These are phyloP conservation scores for Canavalia ensiformis DNA, from an alignment of 306 rosid genomes.

Conservation along the genomic window DNA sequence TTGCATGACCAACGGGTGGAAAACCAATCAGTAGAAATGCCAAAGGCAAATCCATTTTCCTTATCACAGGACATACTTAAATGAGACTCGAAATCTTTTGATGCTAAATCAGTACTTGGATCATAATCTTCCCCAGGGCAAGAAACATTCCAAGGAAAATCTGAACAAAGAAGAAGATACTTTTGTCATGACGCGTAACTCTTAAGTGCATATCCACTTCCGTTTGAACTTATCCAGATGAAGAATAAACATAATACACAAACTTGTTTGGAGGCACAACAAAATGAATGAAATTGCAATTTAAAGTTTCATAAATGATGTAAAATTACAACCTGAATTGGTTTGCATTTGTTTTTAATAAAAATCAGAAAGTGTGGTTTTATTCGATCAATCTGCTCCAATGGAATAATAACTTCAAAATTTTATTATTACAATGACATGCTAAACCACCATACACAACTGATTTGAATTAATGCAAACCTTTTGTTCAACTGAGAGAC, in stretches of 20 bases:
- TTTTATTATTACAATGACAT: slow-evolving; percentile 13
- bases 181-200: slow-evolving; percentile 35
- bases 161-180: slow-evolving; percentile 54
- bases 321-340: slow-evolving; percentile 1
- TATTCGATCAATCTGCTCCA: slow-evolving; percentile 37
- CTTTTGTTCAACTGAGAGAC: slow-evolving; percentile 32
- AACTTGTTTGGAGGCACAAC: slow-evolving; percentile 40
- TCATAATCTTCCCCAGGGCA: slow-evolving; percentile 52
- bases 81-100: slow-evolving; percentile 61
- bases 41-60: slow-evolving; percentile 59
- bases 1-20: slow-evolving; percentile 93
- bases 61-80: slow-evolving; percentile 59
- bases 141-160: slow-evolving; percentile 63
- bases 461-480: neutral
- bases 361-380: slow-evolving; percentile 17
- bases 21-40: slow-evolving; percentile 76
- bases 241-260: slow-evolving; percentile 26
- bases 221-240: slow-evolving; percentile 21
- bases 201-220: slow-evolving; percentile 31
- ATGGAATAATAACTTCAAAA: slow-evolving; percentile 27
- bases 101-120: slow-evolving; percentile 56
- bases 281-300: slow-evolving; percentile 35
- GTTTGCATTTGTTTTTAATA: slow-evolving; percentile 5
- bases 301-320: slow-evolving; percentile 33
- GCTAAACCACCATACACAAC: slow-evolving; percentile 11